Base-by-base conservation (phyloP, 306 rosid species). In the Echinosophora koreensis region DNA sequence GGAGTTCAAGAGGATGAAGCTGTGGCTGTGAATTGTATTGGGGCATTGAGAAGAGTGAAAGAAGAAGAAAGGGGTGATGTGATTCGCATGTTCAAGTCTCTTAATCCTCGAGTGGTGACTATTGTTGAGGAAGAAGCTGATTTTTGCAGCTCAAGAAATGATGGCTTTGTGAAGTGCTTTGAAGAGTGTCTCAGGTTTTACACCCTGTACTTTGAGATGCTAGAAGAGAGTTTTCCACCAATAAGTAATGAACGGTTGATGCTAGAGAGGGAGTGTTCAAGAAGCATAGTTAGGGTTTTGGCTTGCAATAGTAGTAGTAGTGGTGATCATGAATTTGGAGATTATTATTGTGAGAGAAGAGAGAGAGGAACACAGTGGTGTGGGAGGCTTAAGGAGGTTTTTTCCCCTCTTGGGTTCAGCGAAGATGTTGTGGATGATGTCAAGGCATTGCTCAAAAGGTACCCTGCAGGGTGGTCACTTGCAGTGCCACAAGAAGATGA, bases 391-490 rank as follows among this genome's bases (percentile, higher is more conserved):
- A 89, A 69, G 76, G 81, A 59, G 69, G 83, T 22, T 0, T 87
- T 90, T 82, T 77, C 82, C 0, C 73, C 88, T 1, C 6, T 30
- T 39, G 77, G 73, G 5, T 90, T 86, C 69, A 90, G 97, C 16
- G 97, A 93, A n/a, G 97, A 93, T 75, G 93, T 93, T 44, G 80
- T 93, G 5, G 97, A 93, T 41, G 97, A 93, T 69, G 94, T 93
- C 1, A 89, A 89, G 80, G 94, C 96, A 10, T 82, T 93, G 88
- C 86, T 93, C 1, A 93, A 90, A 67, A 79, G 97, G 77, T 90
- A 93, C 65, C 70, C 63, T 64, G 44, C 82, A 2, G 94, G 96
- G 0, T 93, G 97, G 97, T 84, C 89, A 0, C 81, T 89, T 27
- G 34, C 77, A 39, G 55, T 73, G 16, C 86, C 86, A 16, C 91